phyloP scores from a whole-genome alignment of 148 eudicot species.

The Silene conica region DNA sequence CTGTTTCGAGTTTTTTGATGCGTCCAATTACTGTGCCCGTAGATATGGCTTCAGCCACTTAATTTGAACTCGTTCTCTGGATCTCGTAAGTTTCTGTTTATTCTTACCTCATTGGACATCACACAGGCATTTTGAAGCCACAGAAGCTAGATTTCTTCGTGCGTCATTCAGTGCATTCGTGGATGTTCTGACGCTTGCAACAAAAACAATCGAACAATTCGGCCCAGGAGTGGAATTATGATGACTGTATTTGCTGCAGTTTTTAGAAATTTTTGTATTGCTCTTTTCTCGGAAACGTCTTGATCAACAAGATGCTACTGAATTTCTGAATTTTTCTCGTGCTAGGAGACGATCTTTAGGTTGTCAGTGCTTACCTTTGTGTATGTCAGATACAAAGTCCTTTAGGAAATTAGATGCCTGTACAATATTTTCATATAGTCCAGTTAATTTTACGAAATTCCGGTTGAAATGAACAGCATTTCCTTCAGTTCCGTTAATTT shows the following conservation, averaged over 20 bases:
- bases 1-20: not conserved
- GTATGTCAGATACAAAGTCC: not conserved
- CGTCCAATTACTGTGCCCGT: conserved; percentile 3
- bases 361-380: not conserved
- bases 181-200: conserved; percentile 75
- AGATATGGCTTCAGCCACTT: not conserved
- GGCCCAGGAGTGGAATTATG: conserved; percentile 32
- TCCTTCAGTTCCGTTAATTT: too few relatives aligned
- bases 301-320: not conserved
- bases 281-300: not conserved
- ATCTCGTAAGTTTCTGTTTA: not conserved
- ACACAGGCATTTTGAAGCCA: conserved; percentile 83
- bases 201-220: conserved; percentile 78
- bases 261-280: not conserved
- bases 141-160: conserved; percentile 93
- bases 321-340: not conserved
- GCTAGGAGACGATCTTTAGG: not conserved
- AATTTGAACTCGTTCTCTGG: too few relatives aligned
- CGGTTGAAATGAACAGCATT: too few relatives aligned
- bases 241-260: conserved; percentile 12
- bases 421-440: too few relatives aligned
- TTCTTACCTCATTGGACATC: not conserved
- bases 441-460: too few relatives aligned
- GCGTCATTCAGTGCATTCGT: conserved; percentile 81
- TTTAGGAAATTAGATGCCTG: not conserved